phyloP scores from a whole-genome alignment of 2,329 filamentous ascomycete genomes.

The Juglanconis oblonga region DNA sequence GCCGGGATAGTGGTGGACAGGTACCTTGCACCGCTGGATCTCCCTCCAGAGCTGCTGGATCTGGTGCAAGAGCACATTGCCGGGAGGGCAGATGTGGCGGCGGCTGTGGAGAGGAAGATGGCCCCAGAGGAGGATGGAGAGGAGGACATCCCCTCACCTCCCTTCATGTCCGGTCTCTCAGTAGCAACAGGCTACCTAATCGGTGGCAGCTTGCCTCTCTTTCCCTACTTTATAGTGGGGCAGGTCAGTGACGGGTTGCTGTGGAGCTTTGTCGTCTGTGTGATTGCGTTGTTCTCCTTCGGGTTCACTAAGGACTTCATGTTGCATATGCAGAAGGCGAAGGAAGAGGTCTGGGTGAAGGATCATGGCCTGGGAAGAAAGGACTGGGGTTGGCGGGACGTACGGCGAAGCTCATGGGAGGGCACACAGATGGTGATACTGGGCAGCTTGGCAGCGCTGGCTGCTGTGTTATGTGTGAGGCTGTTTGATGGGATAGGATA shows the following conservation, averaged over 20 bases:
- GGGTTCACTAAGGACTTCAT: conserved; percentile 28
- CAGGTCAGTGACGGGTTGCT: conserved; percentile 27
- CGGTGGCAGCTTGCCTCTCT: conserved; percentile 28
- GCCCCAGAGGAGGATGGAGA: neutral
- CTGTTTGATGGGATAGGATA: conserved; percentile 21
- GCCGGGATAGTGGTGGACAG: neutral
- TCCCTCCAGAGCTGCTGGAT: conserved; percentile 21
- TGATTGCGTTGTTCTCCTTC: conserved; percentile 29
- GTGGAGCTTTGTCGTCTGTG: conserved; percentile 31
- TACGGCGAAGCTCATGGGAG: conserved; percentile 25
- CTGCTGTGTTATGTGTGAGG: conserved; percentile 29
- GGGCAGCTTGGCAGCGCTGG: conserved; percentile 28
- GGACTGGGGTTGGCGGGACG: conserved; percentile 21
- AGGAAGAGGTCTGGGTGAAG: neutral
- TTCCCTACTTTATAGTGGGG: conserved; percentile 29
- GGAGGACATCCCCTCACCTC: conserved; percentile 16
- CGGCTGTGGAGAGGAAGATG: neutral
- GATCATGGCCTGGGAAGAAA: neutral
- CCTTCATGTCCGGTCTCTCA: conserved; percentile 24
- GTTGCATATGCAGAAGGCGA: neutral
- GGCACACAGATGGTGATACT: conserved; percentile 30
- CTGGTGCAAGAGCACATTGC: conserved; percentile 19
- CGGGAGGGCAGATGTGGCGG: conserved; percentile 2
- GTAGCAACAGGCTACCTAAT: conserved; percentile 29
- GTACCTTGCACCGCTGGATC: conserved; percentile 22